Percentiles rank a stretch among this genome's conserved stretches.
These are phyloP conservation scores for Trichophyton rubrum DNA, from an alignment of 2,329 filamentous ascomycete genomes.

Conservation along the genomic window DNA sequence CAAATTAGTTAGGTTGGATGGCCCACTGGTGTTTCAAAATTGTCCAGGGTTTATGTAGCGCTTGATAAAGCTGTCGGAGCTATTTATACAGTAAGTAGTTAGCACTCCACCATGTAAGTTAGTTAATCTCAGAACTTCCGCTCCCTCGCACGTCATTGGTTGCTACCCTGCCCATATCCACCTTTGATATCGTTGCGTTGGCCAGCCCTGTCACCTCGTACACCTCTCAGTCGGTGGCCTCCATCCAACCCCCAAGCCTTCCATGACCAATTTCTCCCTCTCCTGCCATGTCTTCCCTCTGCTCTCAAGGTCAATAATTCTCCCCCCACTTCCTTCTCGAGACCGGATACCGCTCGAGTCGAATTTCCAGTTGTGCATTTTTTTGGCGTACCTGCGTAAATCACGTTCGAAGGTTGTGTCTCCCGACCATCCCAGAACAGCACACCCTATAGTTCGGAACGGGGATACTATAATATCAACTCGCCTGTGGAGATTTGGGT, in stretches of 20 bases:
- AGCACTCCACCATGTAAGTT: too few species aligned
- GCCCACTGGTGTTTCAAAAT: neutral
- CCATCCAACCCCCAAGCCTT: slow-evolving; percentile 58
- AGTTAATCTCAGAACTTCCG: too few species aligned
- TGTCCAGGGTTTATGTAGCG: neutral
- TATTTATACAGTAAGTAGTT: neutral
- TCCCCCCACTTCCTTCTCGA: slow-evolving; percentile 45
- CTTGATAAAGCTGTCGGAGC: neutral
- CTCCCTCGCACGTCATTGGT: neutral
- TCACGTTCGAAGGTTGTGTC: slow-evolving; percentile 86
- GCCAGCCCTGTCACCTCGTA: slow-evolving; percentile 40
- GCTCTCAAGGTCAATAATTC: slow-evolving; percentile 57
- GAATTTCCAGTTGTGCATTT: slow-evolving; percentile 64
- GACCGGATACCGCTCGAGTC: slow-evolving; percentile 77
- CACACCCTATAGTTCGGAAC: slow-evolving; percentile 81
- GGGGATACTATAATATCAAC: slow-evolving; percentile 88
- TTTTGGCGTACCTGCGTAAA: slow-evolving; percentile 65
- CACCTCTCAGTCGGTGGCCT: slow-evolving; percentile 55
- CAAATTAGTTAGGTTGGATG: neutral
- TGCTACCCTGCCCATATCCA: neutral
- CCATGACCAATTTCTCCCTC: slow-evolving; percentile 71
- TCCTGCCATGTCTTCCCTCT: slow-evolving; percentile 46
- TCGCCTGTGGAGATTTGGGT: slow-evolving; percentile 63
- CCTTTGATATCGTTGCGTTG: neutral
- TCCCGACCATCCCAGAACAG: slow-evolving; percentile 76